These are phyloP conservation scores for Scheffersomyces amazonensis DNA, from an alignment of 805 yeast genomes.

Conservation along the genomic window DNA sequence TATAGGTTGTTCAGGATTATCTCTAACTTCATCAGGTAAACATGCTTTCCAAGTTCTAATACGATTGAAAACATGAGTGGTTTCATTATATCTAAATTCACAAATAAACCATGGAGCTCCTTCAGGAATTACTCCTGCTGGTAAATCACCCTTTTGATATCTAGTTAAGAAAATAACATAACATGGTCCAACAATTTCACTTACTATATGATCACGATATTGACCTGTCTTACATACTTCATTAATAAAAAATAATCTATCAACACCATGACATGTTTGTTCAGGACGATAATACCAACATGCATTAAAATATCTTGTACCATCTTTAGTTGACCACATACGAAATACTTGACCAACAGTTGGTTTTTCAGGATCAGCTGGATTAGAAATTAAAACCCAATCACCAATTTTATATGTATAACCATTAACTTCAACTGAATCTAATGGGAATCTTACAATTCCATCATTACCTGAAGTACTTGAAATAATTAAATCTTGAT, in stretches of 20 bases:
- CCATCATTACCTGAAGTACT: constrained; percentile 44
- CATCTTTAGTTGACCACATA: constrained; percentile 88
- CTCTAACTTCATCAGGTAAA: constrained; percentile 93
- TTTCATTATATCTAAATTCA: constrained; percentile 91
- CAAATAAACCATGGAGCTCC: constrained; percentile 90
- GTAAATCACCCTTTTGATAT: constrained; percentile 93
- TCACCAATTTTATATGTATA: constrained; percentile 83
- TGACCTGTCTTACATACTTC: constrained; percentile 97
- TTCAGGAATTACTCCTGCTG: constrained; percentile 51
- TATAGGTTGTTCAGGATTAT: constrained; percentile 71
- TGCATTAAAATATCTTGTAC: constrained; percentile 81
- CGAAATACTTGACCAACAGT: constrained; percentile 92
- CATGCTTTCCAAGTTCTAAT: constrained; percentile 99
- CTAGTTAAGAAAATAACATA: constrained; percentile 93
- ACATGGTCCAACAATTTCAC: constrained; percentile 89
- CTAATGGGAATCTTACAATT: constrained; percentile 71
- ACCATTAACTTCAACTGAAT: constrained; percentile 68
- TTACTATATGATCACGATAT: constrained; percentile 88
- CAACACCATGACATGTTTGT: constrained; percentile 93
- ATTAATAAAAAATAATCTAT: constrained; percentile 84
- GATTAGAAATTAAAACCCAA: constrained; percentile 87
- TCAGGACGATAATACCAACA: constrained; percentile 99
- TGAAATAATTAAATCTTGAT: constrained; percentile 59
- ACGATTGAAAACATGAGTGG: constrained; percentile 85
- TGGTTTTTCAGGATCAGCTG: constrained; percentile 85